Conservation (phyloP, 345 rosid genomes). For the Iberis pinnata region DNA sequence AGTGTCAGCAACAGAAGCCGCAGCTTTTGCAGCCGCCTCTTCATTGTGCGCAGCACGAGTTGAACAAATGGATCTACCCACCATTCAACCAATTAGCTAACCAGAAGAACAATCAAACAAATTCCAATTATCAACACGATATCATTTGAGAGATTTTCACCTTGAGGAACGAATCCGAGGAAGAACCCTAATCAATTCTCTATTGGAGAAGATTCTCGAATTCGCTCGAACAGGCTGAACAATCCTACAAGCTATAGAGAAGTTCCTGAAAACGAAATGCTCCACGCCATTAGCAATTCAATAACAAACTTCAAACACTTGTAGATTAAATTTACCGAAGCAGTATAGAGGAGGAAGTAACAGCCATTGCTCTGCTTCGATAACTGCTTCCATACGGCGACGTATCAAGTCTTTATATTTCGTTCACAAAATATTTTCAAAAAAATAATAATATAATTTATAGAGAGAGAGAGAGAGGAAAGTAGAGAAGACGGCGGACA, state of each 20-base stretch:
- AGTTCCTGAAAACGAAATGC: conserved; percentile 39
- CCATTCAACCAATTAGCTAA: conserved; percentile 15
- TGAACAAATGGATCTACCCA: conserved; percentile 40
- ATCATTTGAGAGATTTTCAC: conserved; percentile 15
- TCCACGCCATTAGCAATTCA: not conserved
- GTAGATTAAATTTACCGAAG: conserved; percentile 37
- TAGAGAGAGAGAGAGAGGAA: not conserved
- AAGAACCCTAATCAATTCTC: conserved; percentile 26
- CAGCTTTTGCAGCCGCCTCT: conserved; percentile 73
- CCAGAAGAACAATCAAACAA: not conserved
- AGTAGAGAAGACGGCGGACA: conserved; percentile 8
- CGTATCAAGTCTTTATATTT: conserved; percentile 7
- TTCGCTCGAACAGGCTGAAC: conserved; percentile 25
- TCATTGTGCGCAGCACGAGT: conserved; percentile 53
- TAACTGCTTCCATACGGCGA: conserved; percentile 8
- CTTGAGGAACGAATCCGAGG: conserved; percentile 36
- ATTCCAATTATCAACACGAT: not conserved
- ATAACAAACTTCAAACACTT: not conserved
- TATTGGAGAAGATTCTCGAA: conserved; percentile 19
- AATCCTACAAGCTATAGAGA: conserved; percentile 27
- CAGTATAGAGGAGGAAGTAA: conserved; percentile 37
- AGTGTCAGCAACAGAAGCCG: conserved; percentile 50
- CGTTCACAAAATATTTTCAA: conserved; percentile 17
- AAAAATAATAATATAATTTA: not conserved
- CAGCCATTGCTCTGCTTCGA: conserved; percentile 38